Percentiles rank a stretch among this genome's conserved stretches.
phyloP scores from a whole-genome alignment of 768 basidiomycete species.

The Leccinellum rugosiceps region DNA sequence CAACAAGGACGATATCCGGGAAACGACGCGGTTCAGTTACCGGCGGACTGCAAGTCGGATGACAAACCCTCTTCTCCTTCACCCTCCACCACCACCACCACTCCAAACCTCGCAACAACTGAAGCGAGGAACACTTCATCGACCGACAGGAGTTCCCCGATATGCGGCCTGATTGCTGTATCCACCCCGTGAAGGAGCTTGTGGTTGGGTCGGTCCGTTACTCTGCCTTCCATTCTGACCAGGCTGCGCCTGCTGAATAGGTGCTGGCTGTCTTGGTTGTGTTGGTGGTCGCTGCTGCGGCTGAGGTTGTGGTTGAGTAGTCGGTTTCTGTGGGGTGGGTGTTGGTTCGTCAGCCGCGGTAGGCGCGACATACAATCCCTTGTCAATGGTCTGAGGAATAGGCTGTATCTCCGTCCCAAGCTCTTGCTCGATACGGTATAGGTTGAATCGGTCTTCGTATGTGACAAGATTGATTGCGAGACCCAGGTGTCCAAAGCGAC shows the following conservation, averaged over 20 bases:
- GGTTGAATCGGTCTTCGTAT: constrained; percentile 95
- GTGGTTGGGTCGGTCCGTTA: constrained; percentile 22
- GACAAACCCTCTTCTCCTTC: constrained; percentile 2
- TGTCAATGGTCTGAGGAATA: constrained; percentile 89
- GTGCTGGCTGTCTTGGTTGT: constrained; percentile 29
- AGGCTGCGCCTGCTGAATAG: constrained; percentile 22
- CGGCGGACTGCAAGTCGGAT: constrained; percentile 13
- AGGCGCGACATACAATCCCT: constrained; percentile 90
- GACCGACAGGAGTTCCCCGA: constrained; percentile 27
- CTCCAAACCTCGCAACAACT: background rate
- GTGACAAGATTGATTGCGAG: constrained; percentile 98
- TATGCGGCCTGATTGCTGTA: constrained; percentile 25
- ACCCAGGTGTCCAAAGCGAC: constrained; percentile 95
- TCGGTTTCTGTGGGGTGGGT: constrained; percentile 42
- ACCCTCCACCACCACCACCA: background rate
- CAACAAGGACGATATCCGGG: constrained; percentile 10
- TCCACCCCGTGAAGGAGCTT: constrained; percentile 20
- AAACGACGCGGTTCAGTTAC: constrained; percentile 10
- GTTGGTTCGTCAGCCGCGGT: constrained; percentile 42
- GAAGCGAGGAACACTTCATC: constrained; percentile 16
- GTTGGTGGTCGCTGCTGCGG: constrained; percentile 20
- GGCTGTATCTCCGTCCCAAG: constrained; percentile 97
- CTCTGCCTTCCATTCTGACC: constrained; percentile 29
- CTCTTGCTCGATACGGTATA: constrained; percentile 98
- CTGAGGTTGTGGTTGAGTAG: constrained; percentile 35